Conservation (phyloP, 2,329 filamentous ascomycete genomes). For the Furcasterigmium furcatum region DNA sequence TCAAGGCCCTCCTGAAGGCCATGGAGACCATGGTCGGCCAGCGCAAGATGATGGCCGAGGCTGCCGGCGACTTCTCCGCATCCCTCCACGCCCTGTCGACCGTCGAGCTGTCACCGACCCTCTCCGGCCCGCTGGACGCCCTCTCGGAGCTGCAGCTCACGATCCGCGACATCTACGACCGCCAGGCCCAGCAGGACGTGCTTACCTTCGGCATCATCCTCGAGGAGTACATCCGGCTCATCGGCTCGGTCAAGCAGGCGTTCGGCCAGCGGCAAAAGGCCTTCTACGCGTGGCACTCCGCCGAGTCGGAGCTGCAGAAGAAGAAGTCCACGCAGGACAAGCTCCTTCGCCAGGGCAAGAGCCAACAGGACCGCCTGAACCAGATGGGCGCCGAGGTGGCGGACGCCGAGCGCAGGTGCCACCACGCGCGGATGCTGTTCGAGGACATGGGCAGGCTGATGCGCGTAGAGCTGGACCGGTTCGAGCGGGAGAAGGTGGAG, state of each 20-base stretch:
- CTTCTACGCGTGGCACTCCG: conserved; percentile 89
- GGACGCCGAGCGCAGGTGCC: conserved; percentile 91
- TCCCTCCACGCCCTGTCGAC: conserved; percentile 90
- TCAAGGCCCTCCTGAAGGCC: conserved; percentile 86
- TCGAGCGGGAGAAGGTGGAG: conserved; percentile 96
- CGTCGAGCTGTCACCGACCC: conserved; percentile 84
- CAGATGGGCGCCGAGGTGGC: conserved; percentile 89
- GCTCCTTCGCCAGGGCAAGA: conserved; percentile 88
- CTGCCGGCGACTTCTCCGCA: conserved; percentile 87
- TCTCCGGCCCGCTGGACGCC: conserved; percentile 86
- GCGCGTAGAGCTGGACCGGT: conserved; percentile 86
- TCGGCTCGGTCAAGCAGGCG: conserved; percentile 90
- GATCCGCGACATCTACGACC: conserved; percentile 91
- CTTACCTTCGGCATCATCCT: conserved; percentile 96
- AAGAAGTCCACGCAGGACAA: conserved; percentile 89
- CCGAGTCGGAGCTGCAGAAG: conserved; percentile 88
- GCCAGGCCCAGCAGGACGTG: conserved; percentile 95
- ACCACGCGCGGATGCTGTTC: conserved; percentile 85
- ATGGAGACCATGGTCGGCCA: conserved; percentile 92
- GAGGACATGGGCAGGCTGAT: conserved; percentile 97
- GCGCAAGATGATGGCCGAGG: conserved; percentile 89
- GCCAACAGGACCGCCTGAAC: conserved; percentile 91
- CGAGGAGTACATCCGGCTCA: conserved; percentile 95
- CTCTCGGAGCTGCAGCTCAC: conserved; percentile 91
- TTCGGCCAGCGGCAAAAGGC: conserved; percentile 93